Evolutionary conservation across 2,329 filamentous ascomycete genomes (phyloP).

Genomic region (Sarocladium oryzae): DNA sequence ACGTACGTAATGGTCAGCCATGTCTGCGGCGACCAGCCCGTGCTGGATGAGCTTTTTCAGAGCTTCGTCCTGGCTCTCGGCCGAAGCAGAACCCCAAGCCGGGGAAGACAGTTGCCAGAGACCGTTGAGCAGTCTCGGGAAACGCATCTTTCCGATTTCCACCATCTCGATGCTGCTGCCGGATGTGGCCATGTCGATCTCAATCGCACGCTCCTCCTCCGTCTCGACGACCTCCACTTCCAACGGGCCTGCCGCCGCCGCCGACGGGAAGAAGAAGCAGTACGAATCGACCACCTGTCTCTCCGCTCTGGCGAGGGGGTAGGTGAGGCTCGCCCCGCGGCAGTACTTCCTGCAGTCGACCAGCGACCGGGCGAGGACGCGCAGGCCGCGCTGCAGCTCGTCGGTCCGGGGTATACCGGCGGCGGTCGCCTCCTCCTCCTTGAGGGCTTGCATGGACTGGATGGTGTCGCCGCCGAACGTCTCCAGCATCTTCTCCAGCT

Average conservation of each 20-base stretch:
- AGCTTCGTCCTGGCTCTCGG: conserved; percentile 14
- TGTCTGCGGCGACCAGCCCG: conserved; percentile 33
- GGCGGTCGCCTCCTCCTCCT: no score
- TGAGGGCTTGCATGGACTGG: conserved; percentile 30
- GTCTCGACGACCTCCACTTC: background rate
- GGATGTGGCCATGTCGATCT: background rate
- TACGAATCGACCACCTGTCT: conserved; percentile 25
- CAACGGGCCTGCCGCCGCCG: conserved; percentile 12
- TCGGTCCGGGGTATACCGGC: conserved; percentile 14
- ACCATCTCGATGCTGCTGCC: conserved; percentile 17
- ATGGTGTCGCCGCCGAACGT: conserved; percentile 28
- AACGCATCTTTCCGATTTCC: conserved; percentile 13
- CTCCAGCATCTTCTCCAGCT: conserved; percentile 15
- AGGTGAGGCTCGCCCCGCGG: background rate
- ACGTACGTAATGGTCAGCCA: conserved; percentile 45
- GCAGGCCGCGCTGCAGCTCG: conserved; percentile 14
- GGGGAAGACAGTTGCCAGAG: conserved; percentile 26
- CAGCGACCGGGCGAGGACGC: conserved; percentile 13
- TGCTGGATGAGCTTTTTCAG: conserved; percentile 13
- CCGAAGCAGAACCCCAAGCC: conserved; percentile 20
- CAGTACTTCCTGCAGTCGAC: conserved; percentile 17
- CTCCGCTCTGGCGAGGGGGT: conserved; percentile 19
- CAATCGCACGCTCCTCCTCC: no score
- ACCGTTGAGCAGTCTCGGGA: conserved; percentile 23
- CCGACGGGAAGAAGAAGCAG: conserved; percentile 19